Evolutionary conservation across 345 rosid genomes (phyloP).

Genomic region (Camelina neglecta): DNA sequence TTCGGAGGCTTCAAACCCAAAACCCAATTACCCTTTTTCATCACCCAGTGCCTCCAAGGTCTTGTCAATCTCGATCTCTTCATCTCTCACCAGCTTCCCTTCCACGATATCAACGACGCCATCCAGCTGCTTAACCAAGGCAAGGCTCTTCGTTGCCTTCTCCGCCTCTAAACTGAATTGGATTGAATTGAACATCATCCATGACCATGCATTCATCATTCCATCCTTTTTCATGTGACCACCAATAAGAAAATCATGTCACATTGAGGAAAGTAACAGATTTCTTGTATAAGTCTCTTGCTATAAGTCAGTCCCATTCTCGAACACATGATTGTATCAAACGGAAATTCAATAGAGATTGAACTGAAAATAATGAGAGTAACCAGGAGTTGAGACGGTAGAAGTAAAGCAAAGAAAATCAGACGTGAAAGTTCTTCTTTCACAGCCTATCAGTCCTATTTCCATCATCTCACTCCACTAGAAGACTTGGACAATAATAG

Average conservation of each 20-base stretch:
- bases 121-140: constrained; percentile 46
- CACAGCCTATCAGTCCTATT: too few species aligned
- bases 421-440: too few species aligned
- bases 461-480: neutral
- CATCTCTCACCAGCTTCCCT: constrained; percentile 54
- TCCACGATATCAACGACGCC: constrained; percentile 56
- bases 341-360: too few species aligned
- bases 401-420: too few species aligned
- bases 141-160: constrained; percentile 48
- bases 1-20: constrained; percentile 72
- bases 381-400: neutral
- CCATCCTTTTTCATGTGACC: neutral
- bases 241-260: too few species aligned
- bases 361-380: neutral
- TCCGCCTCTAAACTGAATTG: constrained; percentile 22
- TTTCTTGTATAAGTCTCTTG: neutral
- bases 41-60: constrained; percentile 57
- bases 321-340: neutral
- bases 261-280: too few species aligned
- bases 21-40: constrained; percentile 54
- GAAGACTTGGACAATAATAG: neutral
- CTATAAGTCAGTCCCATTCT: neutral
- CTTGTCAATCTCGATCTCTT: constrained; percentile 58
- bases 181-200: neutral
- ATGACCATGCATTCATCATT: constrained; percentile 1